These are phyloP conservation scores for Kuraishia cidri DNA, from an alignment of 805 yeast genomes.

Conservation along the genomic window DNA sequence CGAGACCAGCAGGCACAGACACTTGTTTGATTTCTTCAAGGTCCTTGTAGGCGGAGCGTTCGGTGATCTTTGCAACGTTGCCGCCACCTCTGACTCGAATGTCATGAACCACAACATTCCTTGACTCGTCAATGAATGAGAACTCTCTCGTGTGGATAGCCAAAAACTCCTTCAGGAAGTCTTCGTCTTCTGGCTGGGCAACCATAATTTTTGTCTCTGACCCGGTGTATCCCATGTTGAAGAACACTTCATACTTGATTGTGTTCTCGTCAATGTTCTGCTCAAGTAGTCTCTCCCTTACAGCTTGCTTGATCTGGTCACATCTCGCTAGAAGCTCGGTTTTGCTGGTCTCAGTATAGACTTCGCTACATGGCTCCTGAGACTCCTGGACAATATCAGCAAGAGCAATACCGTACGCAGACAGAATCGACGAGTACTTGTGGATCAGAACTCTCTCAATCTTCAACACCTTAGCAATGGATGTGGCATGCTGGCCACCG, in stretches of 20 bases:
- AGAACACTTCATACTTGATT: constrained; percentile 44
- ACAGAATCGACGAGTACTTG: constrained; percentile 72
- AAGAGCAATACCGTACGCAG: constrained; percentile 83
- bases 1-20: not conserved
- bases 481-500: constrained; percentile 85
- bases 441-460: constrained; percentile 65
- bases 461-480: constrained; percentile 66
- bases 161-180: constrained; percentile 13
- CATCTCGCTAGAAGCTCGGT: constrained; percentile 8
- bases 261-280: constrained; percentile 14
- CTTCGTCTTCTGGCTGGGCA: constrained; percentile 15
- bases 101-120: constrained; percentile 18
- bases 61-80: constrained; percentile 13
- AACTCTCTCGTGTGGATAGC: constrained; percentile 21
- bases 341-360: constrained; percentile 7
- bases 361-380: constrained; percentile 13
- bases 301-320: constrained; percentile 8
- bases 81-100: constrained; percentile 65
- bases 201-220: constrained; percentile 86
- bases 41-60: constrained; percentile 2
- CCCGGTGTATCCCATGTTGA: constrained; percentile 79
- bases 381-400: constrained; percentile 77
- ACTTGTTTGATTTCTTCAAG: not conserved
- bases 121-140: constrained; percentile 15
- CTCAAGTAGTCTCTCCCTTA: constrained; percentile 15